Conservation (phyloP, 306 rosid species). For the Ceratonia siliqua region DNA sequence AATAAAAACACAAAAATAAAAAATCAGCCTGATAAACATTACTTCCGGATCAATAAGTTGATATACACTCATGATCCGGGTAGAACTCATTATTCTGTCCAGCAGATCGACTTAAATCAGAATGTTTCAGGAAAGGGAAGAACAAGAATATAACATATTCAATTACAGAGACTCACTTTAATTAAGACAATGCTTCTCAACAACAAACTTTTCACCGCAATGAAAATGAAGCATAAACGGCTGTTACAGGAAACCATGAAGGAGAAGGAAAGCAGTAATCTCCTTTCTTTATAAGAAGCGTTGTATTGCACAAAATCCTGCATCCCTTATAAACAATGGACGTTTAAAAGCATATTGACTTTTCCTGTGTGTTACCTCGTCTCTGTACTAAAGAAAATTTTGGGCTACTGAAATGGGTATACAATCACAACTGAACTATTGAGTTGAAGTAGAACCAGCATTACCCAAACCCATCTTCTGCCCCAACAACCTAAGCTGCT, state of each 20-base stretch:
- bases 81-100: conserved; percentile 7
- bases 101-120: conserved; percentile 22
- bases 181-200: conserved; percentile 32
- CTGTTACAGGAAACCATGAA: conserved; percentile 23
- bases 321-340: conserved; percentile 24
- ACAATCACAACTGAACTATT: conserved; percentile 42
- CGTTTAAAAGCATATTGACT: conserved; percentile 26
- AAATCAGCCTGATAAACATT: background rate
- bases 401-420: conserved; percentile 23
- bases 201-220: conserved; percentile 25
- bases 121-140: background rate
- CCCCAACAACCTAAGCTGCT: conserved; percentile 83
- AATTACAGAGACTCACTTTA: conserved; percentile 23
- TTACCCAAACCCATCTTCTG: conserved; percentile 90
- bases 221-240: conserved; percentile 36
- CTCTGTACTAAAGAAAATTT: conserved; percentile 33
- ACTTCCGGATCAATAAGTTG: conserved; percentile 5
- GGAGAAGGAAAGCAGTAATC: conserved; percentile 28
- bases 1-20: background rate
- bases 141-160: conserved; percentile 26
- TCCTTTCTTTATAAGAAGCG: conserved; percentile 33
- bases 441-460: conserved; percentile 51
- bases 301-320: conserved; percentile 30
- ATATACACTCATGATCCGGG: background rate
- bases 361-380: conserved; percentile 29